Evolutionary conservation across 2,329 filamentous ascomycete genomes (phyloP).

Genomic region (Ambrosiella xylebori): DNA sequence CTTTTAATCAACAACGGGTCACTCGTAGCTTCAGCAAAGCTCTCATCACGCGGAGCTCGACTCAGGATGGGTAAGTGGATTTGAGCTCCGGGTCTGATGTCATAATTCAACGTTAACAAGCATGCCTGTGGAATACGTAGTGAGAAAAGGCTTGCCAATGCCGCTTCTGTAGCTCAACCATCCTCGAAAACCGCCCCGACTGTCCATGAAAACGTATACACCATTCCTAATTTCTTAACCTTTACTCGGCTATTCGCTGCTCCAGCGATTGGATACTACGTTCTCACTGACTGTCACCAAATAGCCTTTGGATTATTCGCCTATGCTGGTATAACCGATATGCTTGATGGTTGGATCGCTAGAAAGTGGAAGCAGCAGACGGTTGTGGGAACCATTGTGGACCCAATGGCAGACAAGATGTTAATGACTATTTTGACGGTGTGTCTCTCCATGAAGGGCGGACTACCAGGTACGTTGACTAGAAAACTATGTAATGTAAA

Average conservation of each 20-base stretch:
- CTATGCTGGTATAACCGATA: slow-evolving; percentile 80
- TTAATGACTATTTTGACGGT: slow-evolving; percentile 89
- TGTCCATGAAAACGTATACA: slow-evolving; percentile 82
- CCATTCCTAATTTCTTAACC: slow-evolving; percentile 84
- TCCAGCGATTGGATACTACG: slow-evolving; percentile 72
- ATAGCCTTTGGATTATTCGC: slow-evolving; percentile 73
- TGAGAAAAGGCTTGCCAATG: neutral
- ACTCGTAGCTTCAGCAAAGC: neutral
- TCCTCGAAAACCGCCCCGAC: neutral
- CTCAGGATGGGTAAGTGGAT: neutral
- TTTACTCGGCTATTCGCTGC: slow-evolving; percentile 69
- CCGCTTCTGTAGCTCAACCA: neutral
- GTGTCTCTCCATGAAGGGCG: slow-evolving; percentile 66
- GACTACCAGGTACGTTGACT: slow-evolving; percentile 49
- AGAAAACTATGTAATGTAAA: neutral
- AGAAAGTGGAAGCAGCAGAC: slow-evolving; percentile 75
- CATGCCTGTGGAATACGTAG: neutral
- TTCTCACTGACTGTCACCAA: slow-evolving; percentile 65
- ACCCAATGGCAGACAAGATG: slow-evolving; percentile 91
- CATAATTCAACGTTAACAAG: neutral
- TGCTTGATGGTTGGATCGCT: slow-evolving; percentile 89
- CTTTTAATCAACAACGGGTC: neutral
- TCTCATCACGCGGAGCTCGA: neutral
- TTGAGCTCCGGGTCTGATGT: neutral
- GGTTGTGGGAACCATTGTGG: slow-evolving; percentile 84